Evolutionary conservation across 352 stramenopile species (phyloP).

Genomic region (Pythium dissotocum): DNA sequence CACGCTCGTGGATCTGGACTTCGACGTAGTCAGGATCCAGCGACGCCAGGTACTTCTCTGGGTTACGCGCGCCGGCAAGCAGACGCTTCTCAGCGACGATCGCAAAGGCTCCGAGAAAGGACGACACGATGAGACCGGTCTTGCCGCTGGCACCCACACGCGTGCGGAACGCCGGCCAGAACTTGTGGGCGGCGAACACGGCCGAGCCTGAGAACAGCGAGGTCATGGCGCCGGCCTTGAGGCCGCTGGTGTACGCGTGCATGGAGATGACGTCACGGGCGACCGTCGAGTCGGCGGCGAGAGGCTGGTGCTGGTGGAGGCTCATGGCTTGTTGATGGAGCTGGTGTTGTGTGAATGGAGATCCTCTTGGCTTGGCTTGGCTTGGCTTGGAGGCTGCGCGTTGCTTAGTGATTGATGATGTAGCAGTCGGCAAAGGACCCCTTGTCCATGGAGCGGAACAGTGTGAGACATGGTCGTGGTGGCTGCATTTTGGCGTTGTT

Average conservation of each 20-base stretch:
- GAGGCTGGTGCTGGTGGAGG: not conserved
- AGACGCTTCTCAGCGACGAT: constrained; percentile 66
- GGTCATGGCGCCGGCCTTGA: constrained; percentile 49
- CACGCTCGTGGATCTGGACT: constrained; percentile 31
- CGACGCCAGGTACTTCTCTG: constrained; percentile 65
- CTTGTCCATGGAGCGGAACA: no score
- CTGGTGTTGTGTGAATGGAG: not conserved
- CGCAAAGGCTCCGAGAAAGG: constrained; percentile 65
- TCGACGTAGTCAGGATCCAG: constrained; percentile 53
- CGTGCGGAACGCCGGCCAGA: constrained; percentile 68
- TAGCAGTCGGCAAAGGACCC: no score
- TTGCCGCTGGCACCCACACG: constrained; percentile 74
- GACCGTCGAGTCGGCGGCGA: constrained; percentile 13
- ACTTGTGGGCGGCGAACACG: constrained; percentile 55
- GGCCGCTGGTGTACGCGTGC: constrained; percentile 55
- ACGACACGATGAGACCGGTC: constrained; percentile 64
- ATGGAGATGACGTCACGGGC: constrained; percentile 62
- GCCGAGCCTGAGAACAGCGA: constrained; percentile 27
- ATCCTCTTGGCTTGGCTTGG: not conserved
- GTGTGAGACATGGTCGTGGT: not conserved
- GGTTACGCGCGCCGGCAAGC: constrained; percentile 65
- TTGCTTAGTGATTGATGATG: not conserved
- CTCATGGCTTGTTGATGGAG: not conserved
- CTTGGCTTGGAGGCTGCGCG: not conserved
- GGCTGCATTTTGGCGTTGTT: constrained; percentile 4